A percentile compares a stretch with the other conserved stretches of the same genome.
phyloP scores from a whole-genome alignment of 805 yeast genomes.

The Lipomyces orientalis region DNA sequence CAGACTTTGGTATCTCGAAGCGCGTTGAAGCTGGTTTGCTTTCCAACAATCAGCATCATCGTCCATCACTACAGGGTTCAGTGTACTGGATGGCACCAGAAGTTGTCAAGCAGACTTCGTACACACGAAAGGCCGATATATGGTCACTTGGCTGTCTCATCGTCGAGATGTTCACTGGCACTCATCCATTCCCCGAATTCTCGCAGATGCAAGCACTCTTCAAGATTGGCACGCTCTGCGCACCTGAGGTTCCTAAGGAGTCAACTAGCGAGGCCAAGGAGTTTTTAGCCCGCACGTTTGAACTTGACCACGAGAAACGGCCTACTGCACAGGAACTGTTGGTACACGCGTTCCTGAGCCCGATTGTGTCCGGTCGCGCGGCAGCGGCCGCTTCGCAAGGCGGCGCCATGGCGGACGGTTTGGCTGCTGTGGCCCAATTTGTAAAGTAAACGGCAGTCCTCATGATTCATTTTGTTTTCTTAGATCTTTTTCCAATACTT shows the following conservation, averaged over 20 bases:
- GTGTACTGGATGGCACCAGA: conserved; percentile 99
- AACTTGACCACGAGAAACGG: conserved; percentile 72
- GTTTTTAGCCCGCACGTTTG: conserved; percentile 72
- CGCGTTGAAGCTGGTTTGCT: conserved; percentile 62
- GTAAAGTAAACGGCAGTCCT: not conserved
- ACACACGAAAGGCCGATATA: conserved; percentile 91
- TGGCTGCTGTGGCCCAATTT: not conserved
- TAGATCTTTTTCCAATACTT: not conserved
- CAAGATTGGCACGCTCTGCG: conserved; percentile 79
- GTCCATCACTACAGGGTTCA: conserved; percentile 91
- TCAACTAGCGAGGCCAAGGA: conserved; percentile 70
- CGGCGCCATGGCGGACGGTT: conserved; percentile 1
- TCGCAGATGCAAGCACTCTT: conserved; percentile 97
- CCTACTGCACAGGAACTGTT: conserved; percentile 75
- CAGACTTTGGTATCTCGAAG: conserved; percentile 84
- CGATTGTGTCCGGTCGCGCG: conserved; percentile 12
- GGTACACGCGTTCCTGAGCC: conserved; percentile 59
- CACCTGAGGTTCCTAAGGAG: conserved; percentile 75
- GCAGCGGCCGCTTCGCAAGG: not conserved
- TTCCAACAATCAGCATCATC: conserved; percentile 50
- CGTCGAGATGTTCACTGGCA: conserved; percentile 94
- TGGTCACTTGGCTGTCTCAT: conserved; percentile 97
- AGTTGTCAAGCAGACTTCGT: conserved; percentile 90
- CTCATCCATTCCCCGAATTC: conserved; percentile 93
- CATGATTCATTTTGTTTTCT: not conserved